Percentiles rank a stretch among this genome's conserved stretches.
phyloP scores from a whole-genome alignment of 2,329 filamentous ascomycete species.

The Fusarium aywerte region DNA sequence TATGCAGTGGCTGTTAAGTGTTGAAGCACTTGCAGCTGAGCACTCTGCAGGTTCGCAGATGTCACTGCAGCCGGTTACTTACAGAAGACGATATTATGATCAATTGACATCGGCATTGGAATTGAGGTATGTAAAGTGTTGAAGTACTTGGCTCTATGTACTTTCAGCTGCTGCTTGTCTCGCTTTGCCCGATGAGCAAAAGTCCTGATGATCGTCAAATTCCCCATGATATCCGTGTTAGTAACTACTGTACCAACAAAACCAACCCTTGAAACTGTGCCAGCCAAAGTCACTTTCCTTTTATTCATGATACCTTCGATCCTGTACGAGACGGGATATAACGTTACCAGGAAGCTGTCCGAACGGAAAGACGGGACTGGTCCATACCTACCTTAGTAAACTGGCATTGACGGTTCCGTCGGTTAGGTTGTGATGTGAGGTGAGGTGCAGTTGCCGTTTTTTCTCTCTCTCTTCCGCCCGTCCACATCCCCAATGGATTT shows the following conservation, averaged over 20 bases:
- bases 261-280: conserved; percentile 3
- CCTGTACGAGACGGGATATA: background rate
- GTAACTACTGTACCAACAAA: background rate
- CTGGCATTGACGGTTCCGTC: conserved; percentile 7
- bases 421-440: conserved; percentile 22
- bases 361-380: conserved; percentile 26
- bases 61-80: background rate
- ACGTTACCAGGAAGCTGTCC: conserved; percentile 31
- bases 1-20: conserved; percentile 26
- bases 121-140: background rate
- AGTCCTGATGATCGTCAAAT: conserved; percentile 9
- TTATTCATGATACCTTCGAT: conserved; percentile 18
- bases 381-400: background rate
- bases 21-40: conserved; percentile 5
- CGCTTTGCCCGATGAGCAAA: conserved; percentile 8
- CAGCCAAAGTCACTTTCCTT: conserved; percentile 14
- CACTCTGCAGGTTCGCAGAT: no score
- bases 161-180: background rate
- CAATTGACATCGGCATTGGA: background rate
- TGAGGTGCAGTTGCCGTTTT: conserved; percentile 19
- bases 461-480: conserved; percentile 25
- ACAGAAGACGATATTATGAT: background rate
- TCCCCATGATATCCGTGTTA: conserved; percentile 2
- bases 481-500: conserved; percentile 41
- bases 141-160: background rate